Base-by-base conservation (phyloP, 495 filamentous ascomycete genomes). In the Podospora bellae-mahoneyi region DNA sequence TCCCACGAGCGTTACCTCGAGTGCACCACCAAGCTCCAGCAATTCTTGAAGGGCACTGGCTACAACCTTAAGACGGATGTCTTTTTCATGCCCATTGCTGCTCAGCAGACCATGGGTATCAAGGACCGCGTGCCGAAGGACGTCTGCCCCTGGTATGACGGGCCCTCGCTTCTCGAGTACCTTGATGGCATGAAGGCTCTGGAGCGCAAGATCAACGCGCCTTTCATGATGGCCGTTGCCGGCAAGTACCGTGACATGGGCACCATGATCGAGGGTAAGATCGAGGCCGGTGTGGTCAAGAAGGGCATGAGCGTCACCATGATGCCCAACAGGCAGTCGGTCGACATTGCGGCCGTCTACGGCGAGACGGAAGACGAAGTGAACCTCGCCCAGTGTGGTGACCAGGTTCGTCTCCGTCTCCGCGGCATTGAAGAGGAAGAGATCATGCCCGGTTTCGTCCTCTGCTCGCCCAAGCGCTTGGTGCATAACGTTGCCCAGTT, bases 191-290 rank as follows among this genome's bases (percentile, higher is more conserved):
- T 99, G 91, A 86, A 92, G 75, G 86, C 93, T 34, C 85, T 97
- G 13, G 95, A 98, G 78, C 92, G 95, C 69, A 99, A 97, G 80
- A 82, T 97, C 78, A 97, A 97, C 72, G 95, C 95, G 13, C 95
- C 95, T 15, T 98, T 99, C 85, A 97, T 98, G 96, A 97, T 98
- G 95, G 92, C 96, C 6, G 86, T 99, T 73, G 90, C 89, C 62
- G 91, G 90, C 76, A 99, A 98, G 78, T 98, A 98, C 82, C 88
- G 89, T 72, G 94, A 98, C 79, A 92, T 99, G 90, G 95, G 95
- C 74, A 98, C 95, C 70, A 93, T 98, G 84, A 86, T 96, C 20
- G 96, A 99, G 81, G 95, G 95, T 64, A 97, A 97, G 81, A 91
- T 99, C 72, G 96, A 99, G 79, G 88, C 93, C 15, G 95, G 95